Evolutionary conservation across 169 alveolate species (phyloP).

Genomic region (Plasmodium gonderi): DNA sequence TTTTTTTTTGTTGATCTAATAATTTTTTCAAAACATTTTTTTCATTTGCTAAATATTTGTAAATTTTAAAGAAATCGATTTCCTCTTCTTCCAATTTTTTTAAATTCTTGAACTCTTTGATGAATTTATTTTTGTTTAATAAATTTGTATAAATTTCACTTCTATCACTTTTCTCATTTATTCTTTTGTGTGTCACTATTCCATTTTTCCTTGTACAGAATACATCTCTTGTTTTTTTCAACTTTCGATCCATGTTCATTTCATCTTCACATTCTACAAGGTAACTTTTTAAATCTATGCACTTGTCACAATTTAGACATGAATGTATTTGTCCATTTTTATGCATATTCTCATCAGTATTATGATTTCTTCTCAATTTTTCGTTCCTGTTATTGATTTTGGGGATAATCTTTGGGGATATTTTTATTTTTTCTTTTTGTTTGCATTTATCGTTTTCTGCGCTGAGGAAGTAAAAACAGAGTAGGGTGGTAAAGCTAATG

Average conservation of each 20-base stretch:
- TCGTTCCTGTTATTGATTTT: neutral
- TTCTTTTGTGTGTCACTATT: neutral
- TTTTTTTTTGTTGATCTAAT: constrained; percentile 5
- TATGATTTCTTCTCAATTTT: neutral
- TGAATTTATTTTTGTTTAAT: constrained; percentile 12
- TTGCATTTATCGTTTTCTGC: too few relatives aligned
- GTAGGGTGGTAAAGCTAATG: too few relatives aligned
- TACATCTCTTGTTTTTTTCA: neutral
- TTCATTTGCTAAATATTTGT: constrained; percentile 11
- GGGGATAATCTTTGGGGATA: too few relatives aligned
- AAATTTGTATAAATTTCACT: neutral
- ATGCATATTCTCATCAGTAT: neutral
- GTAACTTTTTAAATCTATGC: neutral
- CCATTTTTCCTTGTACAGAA: neutral
- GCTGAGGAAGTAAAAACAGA: too few relatives aligned
- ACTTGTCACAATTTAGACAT: neutral
- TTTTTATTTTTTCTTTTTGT: neutral
- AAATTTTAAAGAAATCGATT: constrained; percentile 5
- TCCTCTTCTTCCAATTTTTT: constrained; percentile 7
- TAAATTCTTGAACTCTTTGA: neutral
- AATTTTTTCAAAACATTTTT: constrained; percentile 22
- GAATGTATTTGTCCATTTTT: neutral
- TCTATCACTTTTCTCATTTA: neutral
- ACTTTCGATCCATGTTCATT: neutral
- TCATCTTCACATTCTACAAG: neutral